Evolutionary conservation across 768 basidiomycete species (phyloP).

Genomic region (Tephrocybe sp.): DNA sequence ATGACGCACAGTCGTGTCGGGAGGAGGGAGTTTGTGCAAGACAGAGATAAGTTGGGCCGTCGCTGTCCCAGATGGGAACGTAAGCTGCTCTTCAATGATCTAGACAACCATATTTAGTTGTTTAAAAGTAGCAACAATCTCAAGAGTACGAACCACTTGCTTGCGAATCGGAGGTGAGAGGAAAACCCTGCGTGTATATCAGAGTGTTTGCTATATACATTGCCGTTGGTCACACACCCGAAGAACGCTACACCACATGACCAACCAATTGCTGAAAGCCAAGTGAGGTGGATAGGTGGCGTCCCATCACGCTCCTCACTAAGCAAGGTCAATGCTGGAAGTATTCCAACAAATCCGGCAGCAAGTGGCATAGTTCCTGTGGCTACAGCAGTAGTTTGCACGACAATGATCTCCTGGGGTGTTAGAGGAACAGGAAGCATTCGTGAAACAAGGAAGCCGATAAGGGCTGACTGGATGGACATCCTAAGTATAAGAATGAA

Average conservation of each 20-base stretch:
- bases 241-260: constrained; percentile 93
- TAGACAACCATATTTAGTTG: constrained; percentile 25
- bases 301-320: constrained; percentile 73
- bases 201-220: not conserved
- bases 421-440: constrained; percentile 71
- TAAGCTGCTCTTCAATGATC: constrained; percentile 93
- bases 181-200: constrained; percentile 67
- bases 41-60: constrained; percentile 95
- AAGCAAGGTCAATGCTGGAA: constrained; percentile 87
- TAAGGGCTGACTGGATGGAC: constrained; percentile 92
- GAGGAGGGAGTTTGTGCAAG: constrained; percentile 74
- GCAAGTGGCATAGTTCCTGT: constrained; percentile 90
- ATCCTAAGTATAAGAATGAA: constrained; percentile 57
- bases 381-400: constrained; percentile 95
- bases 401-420: constrained; percentile 91
- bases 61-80: constrained; percentile 94
- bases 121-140: constrained; percentile 4
- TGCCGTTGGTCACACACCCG: constrained; percentile 52
- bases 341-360: constrained; percentile 86
- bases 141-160: constrained; percentile 65
- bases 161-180: constrained; percentile 92
- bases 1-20: constrained; percentile 53
- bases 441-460: constrained; percentile 85
- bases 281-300: constrained; percentile 72
- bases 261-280: constrained; percentile 78